phyloP scores from a whole-genome alignment of 75 land plant genomes.

The Selaginella moellendorffii region DNA sequence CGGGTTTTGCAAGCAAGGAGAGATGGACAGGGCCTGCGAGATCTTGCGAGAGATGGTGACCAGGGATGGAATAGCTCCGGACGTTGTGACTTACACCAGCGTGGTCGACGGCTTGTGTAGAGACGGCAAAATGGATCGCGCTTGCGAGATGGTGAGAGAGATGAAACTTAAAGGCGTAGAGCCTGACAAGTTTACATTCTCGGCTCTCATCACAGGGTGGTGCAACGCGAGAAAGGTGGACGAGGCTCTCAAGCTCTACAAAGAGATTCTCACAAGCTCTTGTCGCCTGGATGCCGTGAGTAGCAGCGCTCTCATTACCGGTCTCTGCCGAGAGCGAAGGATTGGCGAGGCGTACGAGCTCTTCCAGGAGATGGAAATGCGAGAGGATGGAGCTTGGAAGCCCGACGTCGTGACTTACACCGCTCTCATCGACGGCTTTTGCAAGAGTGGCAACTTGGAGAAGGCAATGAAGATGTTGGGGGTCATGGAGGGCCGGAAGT shows the following conservation, averaged over 20 bases:
- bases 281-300: not conserved
- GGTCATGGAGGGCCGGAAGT: too few relatives aligned
- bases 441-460: conserved; percentile 21
- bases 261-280: conserved; percentile 31
- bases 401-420: conserved; percentile 47
- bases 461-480: too few relatives aligned
- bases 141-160: too few relatives aligned
- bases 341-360: not conserved
- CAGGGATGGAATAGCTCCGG: conserved; percentile 34
- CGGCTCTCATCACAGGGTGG: not conserved
- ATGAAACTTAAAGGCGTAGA: too few relatives aligned
- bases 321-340: not conserved
- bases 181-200: conserved; percentile 8
- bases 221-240: conserved; percentile 31
- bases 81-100: conserved; percentile 48
- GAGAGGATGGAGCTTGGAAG: conserved; percentile 14
- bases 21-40: too few relatives aligned
- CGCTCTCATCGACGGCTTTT: conserved; percentile 36
- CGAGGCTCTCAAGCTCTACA: conserved; percentile 26
- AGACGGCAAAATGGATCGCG: too few relatives aligned
- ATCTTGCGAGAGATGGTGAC: too few relatives aligned
- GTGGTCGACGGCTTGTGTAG: conserved; percentile 37
- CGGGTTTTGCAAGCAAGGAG: too few relatives aligned
- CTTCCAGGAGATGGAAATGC: not conserved
- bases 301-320: not conserved